A percentile compares a stretch with the other conserved stretches of the same genome.
Evolutionary conservation across 441 rosid species (phyloP).

Genomic region (Adansonia madagascariensis): DNA sequence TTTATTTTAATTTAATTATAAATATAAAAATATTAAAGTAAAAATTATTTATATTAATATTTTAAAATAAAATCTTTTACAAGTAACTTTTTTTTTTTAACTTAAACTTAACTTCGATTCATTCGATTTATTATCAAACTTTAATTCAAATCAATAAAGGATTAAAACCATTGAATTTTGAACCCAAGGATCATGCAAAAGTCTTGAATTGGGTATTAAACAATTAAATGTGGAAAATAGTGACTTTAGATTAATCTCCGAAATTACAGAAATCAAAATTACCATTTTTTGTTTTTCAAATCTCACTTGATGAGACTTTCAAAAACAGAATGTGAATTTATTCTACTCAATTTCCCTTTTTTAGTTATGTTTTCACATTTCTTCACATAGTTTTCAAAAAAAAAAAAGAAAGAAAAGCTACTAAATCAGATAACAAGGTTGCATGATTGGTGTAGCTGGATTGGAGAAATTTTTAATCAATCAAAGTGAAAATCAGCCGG

Average conservation of each 20-base stretch:
- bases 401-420: not conserved
- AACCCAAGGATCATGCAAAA: not conserved
- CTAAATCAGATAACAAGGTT: not conserved
- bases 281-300: too few species aligned
- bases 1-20: too few species aligned
- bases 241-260: too few species aligned
- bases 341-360: too few species aligned
- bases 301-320: too few species aligned
- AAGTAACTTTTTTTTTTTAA: too few species aligned
- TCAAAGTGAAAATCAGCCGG: not conserved
- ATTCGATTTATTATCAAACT: not conserved
- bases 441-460: not conserved
- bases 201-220: not conserved
- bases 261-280: too few species aligned
- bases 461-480: not conserved
- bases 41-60: too few species aligned
- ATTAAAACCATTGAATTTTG: not conserved
- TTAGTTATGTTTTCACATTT: not conserved
- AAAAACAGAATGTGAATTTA: not conserved
- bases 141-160: not conserved
- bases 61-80: too few species aligned
- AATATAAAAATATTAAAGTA: too few species aligned
- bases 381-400: not conserved
- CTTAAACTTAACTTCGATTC: not conserved
- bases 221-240: not conserved